A percentile compares a stretch with the other conserved stretches of the same genome.
Conservation (phyloP, 306 rosid genomes). For the Vigna unguiculata region DNA sequence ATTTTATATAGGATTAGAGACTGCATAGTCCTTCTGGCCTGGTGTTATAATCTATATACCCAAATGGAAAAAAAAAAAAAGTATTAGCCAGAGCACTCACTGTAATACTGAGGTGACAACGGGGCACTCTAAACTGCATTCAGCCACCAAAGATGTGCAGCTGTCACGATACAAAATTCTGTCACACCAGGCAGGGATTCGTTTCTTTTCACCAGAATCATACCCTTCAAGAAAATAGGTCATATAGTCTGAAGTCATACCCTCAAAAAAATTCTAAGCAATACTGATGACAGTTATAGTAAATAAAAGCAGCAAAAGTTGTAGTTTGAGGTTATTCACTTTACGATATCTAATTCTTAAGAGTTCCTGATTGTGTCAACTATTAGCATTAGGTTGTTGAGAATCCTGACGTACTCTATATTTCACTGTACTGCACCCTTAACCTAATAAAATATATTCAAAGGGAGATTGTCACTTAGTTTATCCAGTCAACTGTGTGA, state of each 20-base stretch:
- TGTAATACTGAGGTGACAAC: constrained; percentile 71
- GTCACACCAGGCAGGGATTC: constrained; percentile 99
- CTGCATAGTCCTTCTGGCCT: constrained; percentile 13
- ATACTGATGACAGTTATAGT: constrained; percentile 12
- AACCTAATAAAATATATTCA: not conserved
- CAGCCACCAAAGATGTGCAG: constrained; percentile 64
- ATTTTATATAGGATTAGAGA: constrained; percentile 18
- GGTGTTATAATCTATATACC: constrained; percentile 32
- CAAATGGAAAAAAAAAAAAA: constrained; percentile 24
- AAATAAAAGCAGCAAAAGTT: constrained; percentile 32
- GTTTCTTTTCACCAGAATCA: constrained; percentile 99
- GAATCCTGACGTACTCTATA: not conserved
- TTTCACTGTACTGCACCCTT: constrained; percentile 10
- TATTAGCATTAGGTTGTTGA: constrained; percentile 2
- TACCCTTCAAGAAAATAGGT: constrained; percentile 62
- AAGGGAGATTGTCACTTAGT: not conserved
- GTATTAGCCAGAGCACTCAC: constrained; percentile 57
- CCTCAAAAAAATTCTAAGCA: constrained; percentile 43
- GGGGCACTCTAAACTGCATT: constrained; percentile 85
- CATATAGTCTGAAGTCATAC: constrained; percentile 41
- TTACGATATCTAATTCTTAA: constrained; percentile 29
- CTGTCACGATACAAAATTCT: constrained; percentile 93
- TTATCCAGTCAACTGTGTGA: not conserved
- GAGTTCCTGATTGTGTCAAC: not conserved
- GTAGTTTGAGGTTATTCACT: constrained; percentile 15